Percentiles rank a stretch among this genome's conserved stretches.
phyloP scores from a whole-genome alignment of 352 stramenopile genomes.

The Globisporangium lucens region DNA sequence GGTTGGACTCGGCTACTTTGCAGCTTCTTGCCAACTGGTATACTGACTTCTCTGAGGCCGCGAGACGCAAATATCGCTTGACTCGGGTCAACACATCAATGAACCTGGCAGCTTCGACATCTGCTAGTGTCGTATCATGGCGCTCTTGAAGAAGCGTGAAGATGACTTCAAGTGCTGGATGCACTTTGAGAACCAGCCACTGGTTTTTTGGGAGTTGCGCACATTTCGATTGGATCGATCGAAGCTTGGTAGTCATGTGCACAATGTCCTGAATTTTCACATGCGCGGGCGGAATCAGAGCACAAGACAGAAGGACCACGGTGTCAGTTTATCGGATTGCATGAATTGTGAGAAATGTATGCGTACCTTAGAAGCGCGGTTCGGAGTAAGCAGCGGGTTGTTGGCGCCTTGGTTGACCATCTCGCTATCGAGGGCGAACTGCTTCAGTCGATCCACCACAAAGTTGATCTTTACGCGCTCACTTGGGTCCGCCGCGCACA shows the following conservation, averaged over 20 bases:
- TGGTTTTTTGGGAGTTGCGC: neutral
- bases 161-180: neutral
- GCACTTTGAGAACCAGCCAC: neutral
- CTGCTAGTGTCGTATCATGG: neutral
- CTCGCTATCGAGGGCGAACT: neutral
- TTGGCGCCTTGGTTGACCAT: neutral
- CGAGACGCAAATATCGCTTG: neutral
- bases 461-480: slow-evolving; percentile 14
- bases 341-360: neutral
- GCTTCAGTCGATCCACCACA: slow-evolving; percentile 14
- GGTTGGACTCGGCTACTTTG: neutral
- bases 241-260: neutral
- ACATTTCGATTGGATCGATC: neutral
- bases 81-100: neutral
- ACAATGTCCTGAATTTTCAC: neutral
- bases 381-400: neutral
- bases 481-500: slow-evolving; percentile 14
- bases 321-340: neutral
- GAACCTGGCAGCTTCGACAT: neutral
- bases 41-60: neutral
- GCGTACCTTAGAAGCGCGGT: neutral
- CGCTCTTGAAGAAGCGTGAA: neutral
- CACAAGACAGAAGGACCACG: neutral
- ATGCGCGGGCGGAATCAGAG: neutral
- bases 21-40: neutral